A percentile compares a stretch with the other conserved stretches of the same genome.
phyloP scores from a whole-genome alignment of 371 early-diverging fungal genomes.

The Cokeromyces recurvatus region DNA sequence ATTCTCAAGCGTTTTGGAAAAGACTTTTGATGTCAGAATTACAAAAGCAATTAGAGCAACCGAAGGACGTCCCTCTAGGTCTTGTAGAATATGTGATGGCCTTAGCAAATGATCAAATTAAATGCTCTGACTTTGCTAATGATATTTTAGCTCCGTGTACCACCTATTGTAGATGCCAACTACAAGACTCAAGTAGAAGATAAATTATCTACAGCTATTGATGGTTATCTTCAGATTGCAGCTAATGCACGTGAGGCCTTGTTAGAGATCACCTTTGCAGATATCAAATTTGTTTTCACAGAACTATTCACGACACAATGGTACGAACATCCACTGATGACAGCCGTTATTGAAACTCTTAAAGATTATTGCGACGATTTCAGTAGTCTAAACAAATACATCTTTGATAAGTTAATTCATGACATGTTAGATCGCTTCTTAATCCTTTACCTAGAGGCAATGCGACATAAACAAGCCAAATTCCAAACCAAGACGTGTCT shows the following conservation, averaged over 20 bases:
- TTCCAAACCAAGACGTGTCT: slow-evolving; percentile 58
- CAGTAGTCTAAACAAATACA: slow-evolving; percentile 75
- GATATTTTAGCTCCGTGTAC: slow-evolving; percentile 65
- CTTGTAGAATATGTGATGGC: slow-evolving; percentile 93
- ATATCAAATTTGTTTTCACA: slow-evolving; percentile 67
- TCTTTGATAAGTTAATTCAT: slow-evolving; percentile 79
- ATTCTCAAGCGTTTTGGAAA: slow-evolving; percentile 78
- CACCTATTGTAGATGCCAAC: slow-evolving; percentile 62
- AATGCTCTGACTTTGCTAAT: slow-evolving; percentile 86
- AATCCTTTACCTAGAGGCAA: slow-evolving; percentile 77
- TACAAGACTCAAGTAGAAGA: slow-evolving; percentile 59
- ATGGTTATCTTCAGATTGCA: slow-evolving; percentile 82
- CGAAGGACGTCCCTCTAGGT: slow-evolving; percentile 68
- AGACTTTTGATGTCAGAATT: slow-evolving; percentile 68
- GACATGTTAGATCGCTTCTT: slow-evolving; percentile 84
- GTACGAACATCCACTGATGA: slow-evolving; percentile 86
- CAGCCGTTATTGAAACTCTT: slow-evolving; percentile 80
- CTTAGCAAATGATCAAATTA: slow-evolving; percentile 87
- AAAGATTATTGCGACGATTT: slow-evolving; percentile 89
- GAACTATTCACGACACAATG: slow-evolving; percentile 78
- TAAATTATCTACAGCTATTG: slow-evolving; percentile 59
- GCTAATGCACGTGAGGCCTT: slow-evolving; percentile 68
- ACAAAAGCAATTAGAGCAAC: slow-evolving; percentile 66
- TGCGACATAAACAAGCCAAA: slow-evolving; percentile 72
- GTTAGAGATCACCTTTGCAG: slow-evolving; percentile 78